These are phyloP conservation scores for Crotalaria pallida DNA, from an alignment of 306 rosid species.

Conservation along the genomic window DNA sequence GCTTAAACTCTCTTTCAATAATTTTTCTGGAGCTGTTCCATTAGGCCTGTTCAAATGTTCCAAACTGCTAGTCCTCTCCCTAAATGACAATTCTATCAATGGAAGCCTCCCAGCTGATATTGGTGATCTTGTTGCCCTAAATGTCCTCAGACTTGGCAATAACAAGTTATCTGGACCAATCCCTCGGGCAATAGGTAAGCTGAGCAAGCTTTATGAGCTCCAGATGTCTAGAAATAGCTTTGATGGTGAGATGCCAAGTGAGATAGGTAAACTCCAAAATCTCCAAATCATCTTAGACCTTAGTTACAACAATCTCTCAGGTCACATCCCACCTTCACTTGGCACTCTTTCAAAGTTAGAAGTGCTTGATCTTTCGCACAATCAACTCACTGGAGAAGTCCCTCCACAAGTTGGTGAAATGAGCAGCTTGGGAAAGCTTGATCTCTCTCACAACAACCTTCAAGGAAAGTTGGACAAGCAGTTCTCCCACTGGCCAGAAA, in stretches of 20 bases:
- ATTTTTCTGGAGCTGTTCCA: constrained; percentile 62
- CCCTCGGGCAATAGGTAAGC: constrained; percentile 54
- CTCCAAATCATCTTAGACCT: constrained; percentile 81
- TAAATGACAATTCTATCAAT: constrained; percentile 56
- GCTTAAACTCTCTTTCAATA: constrained; percentile 71
- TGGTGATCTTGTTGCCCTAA: constrained; percentile 56
- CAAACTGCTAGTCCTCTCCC: constrained; percentile 63
- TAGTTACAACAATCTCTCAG: constrained; percentile 74
- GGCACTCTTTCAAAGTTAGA: constrained; percentile 60
- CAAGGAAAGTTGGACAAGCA: constrained; percentile 58
- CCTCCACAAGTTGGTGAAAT: constrained; percentile 65
- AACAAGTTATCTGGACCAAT: constrained; percentile 65
- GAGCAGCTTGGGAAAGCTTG: constrained; percentile 88
- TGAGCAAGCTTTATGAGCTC: constrained; percentile 69
- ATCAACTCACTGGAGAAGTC: constrained; percentile 72
- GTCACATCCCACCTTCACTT: constrained; percentile 61
- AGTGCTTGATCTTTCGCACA: constrained; percentile 83
- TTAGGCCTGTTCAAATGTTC: constrained; percentile 61
- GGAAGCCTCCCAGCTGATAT: constrained; percentile 68
- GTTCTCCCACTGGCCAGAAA: constrained; percentile 66
- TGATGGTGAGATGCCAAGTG: constrained; percentile 60
- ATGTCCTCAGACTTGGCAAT: constrained; percentile 56
- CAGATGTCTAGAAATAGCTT: constrained; percentile 57
- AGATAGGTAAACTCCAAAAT: constrained; percentile 77
- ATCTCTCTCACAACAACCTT: constrained; percentile 73